Conservation (phyloP, 495 filamentous ascomycete genomes). For the Neurospora pannonica region DNA sequence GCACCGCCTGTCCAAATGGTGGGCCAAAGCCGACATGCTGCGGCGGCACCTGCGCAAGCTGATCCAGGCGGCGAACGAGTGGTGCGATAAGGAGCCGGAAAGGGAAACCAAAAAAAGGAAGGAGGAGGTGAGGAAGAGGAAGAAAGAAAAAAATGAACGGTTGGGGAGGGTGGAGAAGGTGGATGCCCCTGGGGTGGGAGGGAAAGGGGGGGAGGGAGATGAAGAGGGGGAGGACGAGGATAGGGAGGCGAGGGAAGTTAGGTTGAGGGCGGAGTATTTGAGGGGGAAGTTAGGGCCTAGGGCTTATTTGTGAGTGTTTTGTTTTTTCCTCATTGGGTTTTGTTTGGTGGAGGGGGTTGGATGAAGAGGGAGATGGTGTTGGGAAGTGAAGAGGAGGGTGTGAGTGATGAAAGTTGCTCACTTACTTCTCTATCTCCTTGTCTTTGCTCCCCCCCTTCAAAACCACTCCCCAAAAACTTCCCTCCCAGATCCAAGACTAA, state of each 20-base stretch:
- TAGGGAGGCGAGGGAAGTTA: slow-evolving; percentile 11
- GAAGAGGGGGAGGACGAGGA: not conserved
- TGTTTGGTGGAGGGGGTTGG: too few species aligned
- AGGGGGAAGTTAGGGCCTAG: slow-evolving; percentile 16
- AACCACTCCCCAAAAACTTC: not conserved
- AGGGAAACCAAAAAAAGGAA: not conserved
- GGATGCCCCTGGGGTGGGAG: slow-evolving; percentile 2
- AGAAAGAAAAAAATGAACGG: not conserved
- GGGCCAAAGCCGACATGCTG: slow-evolving; percentile 56
- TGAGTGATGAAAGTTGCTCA: not conserved
- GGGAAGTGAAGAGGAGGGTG: not conserved
- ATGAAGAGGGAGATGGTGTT: not conserved
- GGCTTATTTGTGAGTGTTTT: slow-evolving; percentile 23
- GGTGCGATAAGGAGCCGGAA: slow-evolving; percentile 3
- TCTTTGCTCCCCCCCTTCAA: not conserved
- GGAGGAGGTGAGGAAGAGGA: slow-evolving; percentile 7
- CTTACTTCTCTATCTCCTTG: not conserved
- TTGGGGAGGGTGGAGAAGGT: not conserved
- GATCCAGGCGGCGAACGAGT: slow-evolving; percentile 26
- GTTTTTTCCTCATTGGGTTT: not conserved
- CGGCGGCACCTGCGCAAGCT: slow-evolving; percentile 52
- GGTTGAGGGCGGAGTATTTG: slow-evolving; percentile 9
- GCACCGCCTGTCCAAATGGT: slow-evolving; percentile 64
- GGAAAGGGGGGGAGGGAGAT: slow-evolving; percentile 11
- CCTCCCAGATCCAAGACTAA: not conserved